These are phyloP conservation scores for Penicillium sp. DNA, from an alignment of 2,329 filamentous ascomycete genomes.

Conservation along the genomic window DNA sequence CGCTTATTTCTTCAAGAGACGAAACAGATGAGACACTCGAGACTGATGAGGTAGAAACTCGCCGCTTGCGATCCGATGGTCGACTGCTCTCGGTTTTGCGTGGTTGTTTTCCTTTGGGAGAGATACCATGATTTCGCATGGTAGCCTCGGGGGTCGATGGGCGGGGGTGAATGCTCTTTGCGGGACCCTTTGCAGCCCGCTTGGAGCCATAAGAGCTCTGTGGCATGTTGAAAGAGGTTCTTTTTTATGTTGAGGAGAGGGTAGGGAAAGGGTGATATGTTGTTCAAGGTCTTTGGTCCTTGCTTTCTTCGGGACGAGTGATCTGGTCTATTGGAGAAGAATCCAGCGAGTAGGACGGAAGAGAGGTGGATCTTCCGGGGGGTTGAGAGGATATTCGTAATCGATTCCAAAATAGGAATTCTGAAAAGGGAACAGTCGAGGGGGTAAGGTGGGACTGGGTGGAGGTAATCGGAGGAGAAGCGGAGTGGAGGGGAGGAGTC, in stretches of 20 bases:
- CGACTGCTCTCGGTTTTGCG: conserved; percentile 30
- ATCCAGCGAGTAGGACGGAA: neutral
- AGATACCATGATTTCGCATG: conserved; percentile 24
- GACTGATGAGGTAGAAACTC: conserved; percentile 38
- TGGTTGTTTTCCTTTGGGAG: conserved; percentile 25
- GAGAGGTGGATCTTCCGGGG: neutral
- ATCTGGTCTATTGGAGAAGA: neutral
- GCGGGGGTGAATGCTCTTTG: conserved; percentile 26
- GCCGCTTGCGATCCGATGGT: conserved; percentile 35
- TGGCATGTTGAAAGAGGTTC: conserved; percentile 21
- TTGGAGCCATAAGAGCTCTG: conserved; percentile 31
- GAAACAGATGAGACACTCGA: conserved; percentile 43
- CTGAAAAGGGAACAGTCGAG: conserved; percentile 6
- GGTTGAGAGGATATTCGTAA: neutral
- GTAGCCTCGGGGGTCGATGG: conserved; percentile 26
- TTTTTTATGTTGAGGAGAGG: neutral
- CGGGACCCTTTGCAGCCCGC: conserved; percentile 27
- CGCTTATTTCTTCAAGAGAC: conserved; percentile 37
- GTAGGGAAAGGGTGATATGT: neutral
- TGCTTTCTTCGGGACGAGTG: neutral
- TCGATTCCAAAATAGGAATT: neutral
- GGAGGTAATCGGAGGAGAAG: conserved; percentile 15
- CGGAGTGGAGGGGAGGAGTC: conserved; percentile 18
- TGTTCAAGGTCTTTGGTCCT: conserved; percentile 1
- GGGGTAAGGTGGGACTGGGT: conserved; percentile 14